phyloP scores from a whole-genome alignment of 805 yeast species.

The Yarrowia sp. region DNA sequence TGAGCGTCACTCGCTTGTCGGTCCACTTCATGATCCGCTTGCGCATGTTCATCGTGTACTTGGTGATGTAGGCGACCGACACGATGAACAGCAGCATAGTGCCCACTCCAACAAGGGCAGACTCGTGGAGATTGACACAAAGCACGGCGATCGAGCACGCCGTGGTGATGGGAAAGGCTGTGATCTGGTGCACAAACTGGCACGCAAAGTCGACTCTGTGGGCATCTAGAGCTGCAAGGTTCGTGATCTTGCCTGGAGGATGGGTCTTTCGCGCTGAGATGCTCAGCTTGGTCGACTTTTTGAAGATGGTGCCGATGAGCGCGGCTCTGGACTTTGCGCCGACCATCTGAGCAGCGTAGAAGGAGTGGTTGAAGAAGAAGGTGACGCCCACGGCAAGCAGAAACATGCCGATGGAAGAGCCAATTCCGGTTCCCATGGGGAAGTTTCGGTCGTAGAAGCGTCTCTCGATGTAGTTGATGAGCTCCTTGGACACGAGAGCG shows the following conservation, averaged over 20 bases:
- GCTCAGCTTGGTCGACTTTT: slow-evolving; percentile 58
- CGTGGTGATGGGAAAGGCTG: slow-evolving; percentile 65
- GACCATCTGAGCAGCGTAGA: slow-evolving; percentile 54
- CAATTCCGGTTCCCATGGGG: slow-evolving; percentile 57
- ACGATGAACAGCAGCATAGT: slow-evolving; percentile 38
- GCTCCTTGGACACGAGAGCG: slow-evolving; percentile 60
- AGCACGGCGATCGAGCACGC: slow-evolving; percentile 60
- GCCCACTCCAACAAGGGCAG: slow-evolving; percentile 56
- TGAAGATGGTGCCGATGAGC: slow-evolving; percentile 60
- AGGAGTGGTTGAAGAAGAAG: slow-evolving; percentile 55
- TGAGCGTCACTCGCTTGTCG: slow-evolving; percentile 65
- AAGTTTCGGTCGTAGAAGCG: slow-evolving; percentile 44
- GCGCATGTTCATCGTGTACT: slow-evolving; percentile 50
- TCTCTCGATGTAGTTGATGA: slow-evolving; percentile 64
- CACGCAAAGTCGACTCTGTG: slow-evolving; percentile 70
- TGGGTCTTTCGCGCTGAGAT: slow-evolving; percentile 52
- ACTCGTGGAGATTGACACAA: slow-evolving; percentile 59
- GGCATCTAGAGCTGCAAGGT: slow-evolving; percentile 68
- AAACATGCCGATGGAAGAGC: slow-evolving; percentile 68
- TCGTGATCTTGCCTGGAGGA: slow-evolving; percentile 65
- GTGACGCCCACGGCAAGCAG: slow-evolving; percentile 52
- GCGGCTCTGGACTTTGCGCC: slow-evolving; percentile 72
- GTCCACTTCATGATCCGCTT: slow-evolving; percentile 56
- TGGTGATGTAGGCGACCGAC: slow-evolving; percentile 28
- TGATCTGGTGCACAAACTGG: slow-evolving; percentile 57